Base-by-base conservation (phyloP, 306 rosid genomes). In the Prunus persica region DNA sequence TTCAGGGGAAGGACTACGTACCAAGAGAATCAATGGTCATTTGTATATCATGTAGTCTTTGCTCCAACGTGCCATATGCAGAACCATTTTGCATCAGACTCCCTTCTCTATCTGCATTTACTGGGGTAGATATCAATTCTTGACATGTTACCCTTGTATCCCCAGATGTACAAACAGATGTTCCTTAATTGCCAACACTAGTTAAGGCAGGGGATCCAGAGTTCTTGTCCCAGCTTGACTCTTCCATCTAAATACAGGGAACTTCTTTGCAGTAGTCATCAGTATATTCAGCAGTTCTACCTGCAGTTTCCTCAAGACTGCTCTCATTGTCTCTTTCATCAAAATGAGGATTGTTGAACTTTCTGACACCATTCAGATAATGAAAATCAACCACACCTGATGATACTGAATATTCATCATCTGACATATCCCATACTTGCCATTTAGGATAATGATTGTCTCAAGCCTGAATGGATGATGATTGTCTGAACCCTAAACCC, bases 191-290 rank as follows among this genome's bases (percentile, higher is more conserved):
- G 49, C 55, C 84, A 83, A 63, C 82, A 47, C 72, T 62, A 34
- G 84, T 67, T 67, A 60, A 65, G 38, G 83, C 77, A 81, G 55
- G 66, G 58, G 76, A 69, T 78, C 78, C 89, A 58, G 83, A 71
- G 74, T 75, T 76, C 38, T 71, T 79, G 77, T 71, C 89, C 78
- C 85, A 73, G 65, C 81, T 84, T 34, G 93, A 86, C 66, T 82
- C 89, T 67, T 88, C 97, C 87, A 77, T 80, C 75, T 88, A 97
- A 43, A 95, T 84, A 57, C 99, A 95, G 80, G 62, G 85, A 72
- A 95, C 97, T 84, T 95, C 99, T 85, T 87, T 95, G 88, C 97
- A 95, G 83, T 83, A 82, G 58, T 86, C 92, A 83, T 88, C 92
- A 22, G 81, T 79, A 78, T 81, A 83, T 55, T 87, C 87, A 66